Evolutionary conservation across 2,329 filamentous ascomycete genomes (phyloP).

Genomic region (Dryadomyces quercus-mongolicae): DNA sequence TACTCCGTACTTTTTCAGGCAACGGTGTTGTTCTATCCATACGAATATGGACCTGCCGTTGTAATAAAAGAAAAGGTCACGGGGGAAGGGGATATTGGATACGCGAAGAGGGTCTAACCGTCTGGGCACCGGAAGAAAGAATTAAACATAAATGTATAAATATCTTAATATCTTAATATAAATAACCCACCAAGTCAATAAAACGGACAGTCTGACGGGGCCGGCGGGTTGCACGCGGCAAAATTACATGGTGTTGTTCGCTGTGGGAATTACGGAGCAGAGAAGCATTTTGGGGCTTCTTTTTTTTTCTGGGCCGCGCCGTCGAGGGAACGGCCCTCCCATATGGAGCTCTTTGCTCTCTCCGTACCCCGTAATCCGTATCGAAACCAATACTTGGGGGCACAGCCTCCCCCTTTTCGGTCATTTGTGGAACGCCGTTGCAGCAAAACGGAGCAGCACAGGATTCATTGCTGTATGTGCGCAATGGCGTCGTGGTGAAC

Average conservation of each 20-base stretch:
- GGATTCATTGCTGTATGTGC: too few relatives aligned
- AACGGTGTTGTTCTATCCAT: too few relatives aligned
- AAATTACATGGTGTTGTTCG: neutral
- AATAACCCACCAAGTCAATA: neutral
- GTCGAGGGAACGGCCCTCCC: neutral
- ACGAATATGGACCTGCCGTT: too few relatives aligned
- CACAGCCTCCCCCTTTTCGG: slow-evolving; percentile 3
- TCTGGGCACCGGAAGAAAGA: neutral
- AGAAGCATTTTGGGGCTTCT: neutral
- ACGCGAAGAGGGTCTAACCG: neutral
- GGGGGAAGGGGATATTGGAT: too few relatives aligned
- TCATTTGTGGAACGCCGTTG: neutral
- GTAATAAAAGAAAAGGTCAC: too few relatives aligned
- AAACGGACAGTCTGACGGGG: neutral
- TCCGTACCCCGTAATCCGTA: neutral
- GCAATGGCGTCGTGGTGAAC: neutral
- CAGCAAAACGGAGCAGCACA: neutral
- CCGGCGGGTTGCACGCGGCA: neutral
- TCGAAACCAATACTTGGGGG: neutral
- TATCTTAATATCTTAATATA: neutral
- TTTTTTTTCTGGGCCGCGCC: neutral
- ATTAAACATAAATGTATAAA: slow-evolving; percentile 3
- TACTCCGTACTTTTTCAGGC: too few relatives aligned
- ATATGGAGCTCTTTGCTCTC: neutral
- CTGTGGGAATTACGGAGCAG: neutral